phyloP scores from a whole-genome alignment of 2,329 filamentous ascomycete species.

The Hypoxylon sp. region DNA sequence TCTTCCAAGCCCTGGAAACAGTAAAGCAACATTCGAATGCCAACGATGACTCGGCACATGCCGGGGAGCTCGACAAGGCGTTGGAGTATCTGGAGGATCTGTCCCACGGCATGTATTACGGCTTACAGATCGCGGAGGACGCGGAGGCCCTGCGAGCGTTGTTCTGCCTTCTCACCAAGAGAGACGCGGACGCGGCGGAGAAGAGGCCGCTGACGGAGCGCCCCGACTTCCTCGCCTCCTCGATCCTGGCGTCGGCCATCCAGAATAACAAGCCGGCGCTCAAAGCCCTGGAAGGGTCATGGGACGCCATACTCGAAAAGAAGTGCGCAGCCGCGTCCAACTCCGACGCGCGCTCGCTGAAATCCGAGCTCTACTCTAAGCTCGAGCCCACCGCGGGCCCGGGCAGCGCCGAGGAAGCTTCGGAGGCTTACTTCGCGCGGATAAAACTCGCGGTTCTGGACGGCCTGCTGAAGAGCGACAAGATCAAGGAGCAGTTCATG shows the following conservation, averaged over 20 bases:
- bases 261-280: conserved; percentile 76
- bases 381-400: conserved; percentile 49
- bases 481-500: conserved; percentile 68
- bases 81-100: conserved; percentile 72
- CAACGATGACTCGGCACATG: conserved; percentile 37
- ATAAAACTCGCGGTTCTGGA: conserved; percentile 63
- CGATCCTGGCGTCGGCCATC: conserved; percentile 68
- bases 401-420: conserved; percentile 26
- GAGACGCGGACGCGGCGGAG: conserved; percentile 41
- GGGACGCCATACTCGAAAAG: conserved; percentile 57
- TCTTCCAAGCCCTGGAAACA: conserved; percentile 62
- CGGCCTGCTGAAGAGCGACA: conserved; percentile 66
- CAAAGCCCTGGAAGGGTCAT: conserved; percentile 62
- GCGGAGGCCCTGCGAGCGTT: conserved; percentile 65
- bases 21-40: conserved; percentile 59
- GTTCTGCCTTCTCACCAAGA: conserved; percentile 65
- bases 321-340: conserved; percentile 50
- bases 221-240: conserved; percentile 65
- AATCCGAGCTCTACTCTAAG: conserved; percentile 58
- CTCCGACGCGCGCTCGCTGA: conserved; percentile 46
- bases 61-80: conserved; percentile 59
- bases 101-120: conserved; percentile 78
- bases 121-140: conserved; percentile 71
- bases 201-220: conserved; percentile 45
- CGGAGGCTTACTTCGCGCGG: conserved; percentile 45